Evolutionary conservation across 768 basidiomycete genomes (phyloP).

Genomic region (Leccinum uliginosum): DNA sequence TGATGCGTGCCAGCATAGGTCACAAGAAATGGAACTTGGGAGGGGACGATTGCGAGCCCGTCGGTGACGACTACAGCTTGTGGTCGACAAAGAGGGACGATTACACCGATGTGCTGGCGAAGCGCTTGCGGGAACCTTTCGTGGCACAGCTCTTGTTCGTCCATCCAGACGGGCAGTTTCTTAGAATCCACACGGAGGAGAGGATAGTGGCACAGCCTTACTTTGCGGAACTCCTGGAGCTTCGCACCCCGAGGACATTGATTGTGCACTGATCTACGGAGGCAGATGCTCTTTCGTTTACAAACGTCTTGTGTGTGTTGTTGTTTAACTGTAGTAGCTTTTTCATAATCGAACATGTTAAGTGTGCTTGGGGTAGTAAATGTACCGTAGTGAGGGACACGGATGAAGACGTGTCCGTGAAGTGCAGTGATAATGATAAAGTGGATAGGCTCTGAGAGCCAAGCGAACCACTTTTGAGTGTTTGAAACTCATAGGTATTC

Average conservation of each 20-base stretch:
- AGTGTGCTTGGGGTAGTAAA: neutral
- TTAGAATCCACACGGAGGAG: conserved; percentile 21
- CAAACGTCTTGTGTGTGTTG: neutral
- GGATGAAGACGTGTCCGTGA: neutral
- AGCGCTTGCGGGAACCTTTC: conserved; percentile 19
- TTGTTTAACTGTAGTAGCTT: neutral
- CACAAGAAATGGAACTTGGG: neutral
- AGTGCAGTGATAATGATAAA: neutral
- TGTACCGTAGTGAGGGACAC: too few species aligned
- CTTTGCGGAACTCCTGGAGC: conserved; percentile 8
- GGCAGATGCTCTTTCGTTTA: neutral
- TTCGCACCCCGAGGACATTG: conserved; percentile 18
- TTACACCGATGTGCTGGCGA: conserved; percentile 7
- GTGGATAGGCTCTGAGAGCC: neutral
- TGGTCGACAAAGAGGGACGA: conserved; percentile 14
- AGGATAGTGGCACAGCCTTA: conserved; percentile 19
- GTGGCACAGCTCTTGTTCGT: conserved; percentile 22
- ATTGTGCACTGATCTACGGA: conserved; percentile 16
- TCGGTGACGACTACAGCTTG: conserved; percentile 3
- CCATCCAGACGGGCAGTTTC: conserved; percentile 19
- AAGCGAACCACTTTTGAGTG: neutral
- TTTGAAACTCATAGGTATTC: too few species aligned
- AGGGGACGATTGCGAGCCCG: conserved; percentile 1
- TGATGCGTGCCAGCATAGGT: neutral
- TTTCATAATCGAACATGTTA: too few species aligned